These are phyloP conservation scores for Chenopodium quinoa DNA, from an alignment of 148 eudicot genomes.

Conservation along the genomic window DNA sequence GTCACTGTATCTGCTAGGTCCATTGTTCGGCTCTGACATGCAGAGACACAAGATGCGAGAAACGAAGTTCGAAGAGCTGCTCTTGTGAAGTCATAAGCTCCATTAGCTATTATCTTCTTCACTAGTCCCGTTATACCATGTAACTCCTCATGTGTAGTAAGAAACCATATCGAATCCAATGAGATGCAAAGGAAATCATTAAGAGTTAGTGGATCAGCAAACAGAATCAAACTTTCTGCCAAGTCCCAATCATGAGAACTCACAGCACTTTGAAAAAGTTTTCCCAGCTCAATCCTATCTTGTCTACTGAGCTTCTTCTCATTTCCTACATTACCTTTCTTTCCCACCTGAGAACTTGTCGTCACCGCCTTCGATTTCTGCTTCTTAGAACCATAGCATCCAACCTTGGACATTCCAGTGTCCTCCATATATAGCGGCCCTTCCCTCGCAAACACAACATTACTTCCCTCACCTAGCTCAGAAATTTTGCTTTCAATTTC, in stretches of 20 bases:
- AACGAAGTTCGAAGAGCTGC: conserved; percentile 97
- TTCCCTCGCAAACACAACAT: conserved; percentile 78
- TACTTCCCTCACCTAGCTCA: conserved; percentile 66
- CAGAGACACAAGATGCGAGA: conserved; percentile 97
- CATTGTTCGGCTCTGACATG: conserved; percentile 94
- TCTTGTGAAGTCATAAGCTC: conserved; percentile 93
- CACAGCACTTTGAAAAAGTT: conserved; percentile 73
- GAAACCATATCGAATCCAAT: conserved; percentile 91
- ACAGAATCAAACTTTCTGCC: conserved; percentile 64
- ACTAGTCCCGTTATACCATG: conserved; percentile 65
- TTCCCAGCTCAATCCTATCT: conserved; percentile 74
- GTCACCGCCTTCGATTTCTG: conserved; percentile 44
- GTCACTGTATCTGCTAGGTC: conserved; percentile 89
- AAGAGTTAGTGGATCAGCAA: conserved; percentile 78
- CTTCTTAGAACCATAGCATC: conserved; percentile 52
- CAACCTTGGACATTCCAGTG: conserved; percentile 27
- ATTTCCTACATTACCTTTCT: conserved; percentile 38
- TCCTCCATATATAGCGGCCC: conserved; percentile 52
- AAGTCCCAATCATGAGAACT: conserved; percentile 82
- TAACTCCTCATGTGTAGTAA: conserved; percentile 70
- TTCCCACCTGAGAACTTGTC: conserved; percentile 38
- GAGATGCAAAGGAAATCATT: conserved; percentile 94
- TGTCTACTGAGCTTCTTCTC: conserved; percentile 79
- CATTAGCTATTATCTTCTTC: conserved; percentile 64
- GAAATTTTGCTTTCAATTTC: conserved; percentile 36